Percentiles rank a stretch among this genome's conserved stretches.
Evolutionary conservation across 139 green algal genomes (phyloP).

Genomic region (Chlorella sorokiniana): DNA sequence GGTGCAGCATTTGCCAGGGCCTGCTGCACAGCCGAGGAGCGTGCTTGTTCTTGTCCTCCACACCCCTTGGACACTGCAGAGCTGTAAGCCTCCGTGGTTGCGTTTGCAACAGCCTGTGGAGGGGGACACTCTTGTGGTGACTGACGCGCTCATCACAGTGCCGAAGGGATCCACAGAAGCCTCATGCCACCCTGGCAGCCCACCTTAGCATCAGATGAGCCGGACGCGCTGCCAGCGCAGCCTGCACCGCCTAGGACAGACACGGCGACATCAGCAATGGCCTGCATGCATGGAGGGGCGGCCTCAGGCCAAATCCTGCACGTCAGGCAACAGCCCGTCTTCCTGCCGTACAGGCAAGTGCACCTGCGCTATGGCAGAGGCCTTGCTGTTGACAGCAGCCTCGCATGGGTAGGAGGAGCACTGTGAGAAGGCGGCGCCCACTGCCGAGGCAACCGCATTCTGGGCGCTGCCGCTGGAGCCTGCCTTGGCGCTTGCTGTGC

Average conservation of each 20-base stretch:
- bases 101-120: not conserved
- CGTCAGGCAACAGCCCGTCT: not conserved
- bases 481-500: not conserved
- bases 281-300: not conserved
- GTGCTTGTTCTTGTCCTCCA: not conserved
- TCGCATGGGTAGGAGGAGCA: not conserved
- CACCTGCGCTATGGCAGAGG: not conserved
- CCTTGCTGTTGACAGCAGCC: not conserved
- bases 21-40: not conserved
- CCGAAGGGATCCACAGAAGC: not conserved
- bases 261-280: not conserved
- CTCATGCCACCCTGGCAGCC: not conserved
- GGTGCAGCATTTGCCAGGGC: not conserved
- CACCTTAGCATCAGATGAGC: not conserved
- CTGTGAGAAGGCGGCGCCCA: not conserved
- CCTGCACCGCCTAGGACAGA: not conserved
- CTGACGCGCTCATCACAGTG: no score
- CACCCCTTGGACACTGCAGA: not conserved
- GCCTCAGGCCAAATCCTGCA: not conserved
- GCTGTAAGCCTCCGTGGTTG: not conserved
- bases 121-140: no score
- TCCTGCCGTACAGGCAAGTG: not conserved
- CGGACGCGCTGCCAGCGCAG: not conserved
- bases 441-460: not conserved
- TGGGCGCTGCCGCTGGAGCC: not conserved